Percentiles rank a stretch among this genome's conserved stretches.
Conservation (phyloP, 176 grass and related monocot species). For the Ensete ventricosum region DNA sequence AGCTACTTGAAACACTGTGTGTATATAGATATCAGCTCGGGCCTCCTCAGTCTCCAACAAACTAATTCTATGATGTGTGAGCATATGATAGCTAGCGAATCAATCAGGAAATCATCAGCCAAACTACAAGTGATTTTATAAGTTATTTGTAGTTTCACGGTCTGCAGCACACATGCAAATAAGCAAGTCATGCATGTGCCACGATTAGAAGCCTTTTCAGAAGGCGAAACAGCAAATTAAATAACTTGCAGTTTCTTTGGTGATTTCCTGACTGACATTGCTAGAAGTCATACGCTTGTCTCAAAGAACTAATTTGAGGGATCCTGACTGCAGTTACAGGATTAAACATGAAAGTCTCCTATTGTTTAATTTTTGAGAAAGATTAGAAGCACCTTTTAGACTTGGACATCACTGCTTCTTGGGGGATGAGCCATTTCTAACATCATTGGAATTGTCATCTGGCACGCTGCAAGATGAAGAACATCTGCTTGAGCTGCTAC, state of each 20-base stretch:
- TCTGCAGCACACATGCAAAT: background rate
- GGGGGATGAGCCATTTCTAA: constrained; percentile 27
- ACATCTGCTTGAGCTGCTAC: constrained; percentile 51
- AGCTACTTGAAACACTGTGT: too few species aligned
- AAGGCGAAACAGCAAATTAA: background rate
- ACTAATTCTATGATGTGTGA: background rate
- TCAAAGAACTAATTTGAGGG: background rate
- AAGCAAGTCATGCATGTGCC: background rate
- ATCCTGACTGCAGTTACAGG: background rate
- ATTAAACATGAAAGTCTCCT: background rate
- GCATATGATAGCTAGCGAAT: background rate
- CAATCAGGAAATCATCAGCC: background rate
- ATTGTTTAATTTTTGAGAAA: too few species aligned
- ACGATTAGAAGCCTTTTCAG: background rate
- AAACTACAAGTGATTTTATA: background rate
- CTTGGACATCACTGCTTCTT: constrained; percentile 9
- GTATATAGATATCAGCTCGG: too few species aligned
- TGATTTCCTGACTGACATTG: constrained; percentile 8
- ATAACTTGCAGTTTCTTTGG: background rate
- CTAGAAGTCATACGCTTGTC: background rate
- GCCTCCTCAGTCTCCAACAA: background rate
- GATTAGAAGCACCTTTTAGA: background rate
- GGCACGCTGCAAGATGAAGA: constrained; percentile 36
- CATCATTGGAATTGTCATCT: constrained; percentile 43
- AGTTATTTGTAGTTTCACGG: background rate